A percentile compares a stretch with the other conserved stretches of the same genome.
These are phyloP conservation scores for Conringia planisiliqua DNA, from an alignment of 345 rosid species.

Conservation along the genomic window DNA sequence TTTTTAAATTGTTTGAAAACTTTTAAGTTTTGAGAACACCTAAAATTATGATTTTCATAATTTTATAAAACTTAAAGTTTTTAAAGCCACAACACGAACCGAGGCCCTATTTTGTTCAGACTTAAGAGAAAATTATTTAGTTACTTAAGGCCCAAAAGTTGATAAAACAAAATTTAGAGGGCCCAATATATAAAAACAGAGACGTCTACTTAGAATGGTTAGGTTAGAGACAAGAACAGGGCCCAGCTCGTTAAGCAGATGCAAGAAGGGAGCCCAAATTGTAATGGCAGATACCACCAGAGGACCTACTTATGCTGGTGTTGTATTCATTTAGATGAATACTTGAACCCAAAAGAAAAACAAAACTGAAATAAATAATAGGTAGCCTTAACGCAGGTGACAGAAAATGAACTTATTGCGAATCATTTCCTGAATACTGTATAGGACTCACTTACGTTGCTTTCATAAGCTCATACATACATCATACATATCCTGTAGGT, in stretches of 20 bases:
- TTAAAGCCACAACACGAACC: too few relatives aligned
- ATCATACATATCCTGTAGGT: neutral
- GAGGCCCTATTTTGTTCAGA: too few relatives aligned
- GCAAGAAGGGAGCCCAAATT: constrained; percentile 13
- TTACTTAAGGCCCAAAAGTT: neutral
- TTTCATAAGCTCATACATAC: neutral
- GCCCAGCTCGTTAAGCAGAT: neutral
- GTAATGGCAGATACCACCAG: neutral
- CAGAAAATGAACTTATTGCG: neutral
- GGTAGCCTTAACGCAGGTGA: neutral
- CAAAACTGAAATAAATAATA: neutral
- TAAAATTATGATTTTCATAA: too few relatives aligned
- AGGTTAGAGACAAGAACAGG: neutral
- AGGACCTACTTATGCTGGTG: neutral
- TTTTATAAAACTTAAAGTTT: too few relatives aligned
- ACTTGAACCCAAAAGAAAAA: neutral
- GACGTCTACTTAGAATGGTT: neutral
- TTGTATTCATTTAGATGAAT: neutral
- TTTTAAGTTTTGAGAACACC: too few relatives aligned
- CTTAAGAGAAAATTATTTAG: neutral
- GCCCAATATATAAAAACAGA: neutral
- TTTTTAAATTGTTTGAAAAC: too few relatives aligned
- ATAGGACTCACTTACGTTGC: neutral
- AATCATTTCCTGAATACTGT: neutral
- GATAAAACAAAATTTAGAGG: too few relatives aligned